Percentiles rank a stretch among this genome's conserved stretches.
Evolutionary conservation across 345 rosid species (phyloP).

Genomic region (Draba incana): DNA sequence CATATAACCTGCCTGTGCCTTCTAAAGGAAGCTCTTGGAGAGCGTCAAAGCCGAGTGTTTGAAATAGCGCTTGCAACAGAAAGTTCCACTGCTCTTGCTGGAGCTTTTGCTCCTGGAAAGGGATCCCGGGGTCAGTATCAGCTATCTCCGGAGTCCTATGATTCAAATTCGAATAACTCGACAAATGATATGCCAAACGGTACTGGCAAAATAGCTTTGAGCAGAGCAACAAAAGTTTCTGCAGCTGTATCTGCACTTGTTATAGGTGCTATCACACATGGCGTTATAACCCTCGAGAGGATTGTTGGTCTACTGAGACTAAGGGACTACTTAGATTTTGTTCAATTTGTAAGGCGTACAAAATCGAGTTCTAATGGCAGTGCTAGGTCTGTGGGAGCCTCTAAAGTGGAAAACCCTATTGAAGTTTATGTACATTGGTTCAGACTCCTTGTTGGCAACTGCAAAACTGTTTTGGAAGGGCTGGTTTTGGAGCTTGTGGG

Average conservation of each 20-base stretch:
- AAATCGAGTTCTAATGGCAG: slow-evolving; percentile 85
- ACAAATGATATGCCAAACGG: slow-evolving; percentile 52
- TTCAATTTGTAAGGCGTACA: slow-evolving; percentile 72
- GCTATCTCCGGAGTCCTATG: slow-evolving; percentile 71
- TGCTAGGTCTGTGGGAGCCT: slow-evolving; percentile 60
- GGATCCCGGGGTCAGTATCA: slow-evolving; percentile 83
- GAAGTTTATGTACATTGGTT: slow-evolving; percentile 93
- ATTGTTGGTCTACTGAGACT: slow-evolving; percentile 80
- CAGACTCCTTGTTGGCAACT: slow-evolving; percentile 86
- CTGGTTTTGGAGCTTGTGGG: slow-evolving; percentile 87
- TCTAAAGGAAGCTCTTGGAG: slow-evolving; percentile 94
- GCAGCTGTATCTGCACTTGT: slow-evolving; percentile 90
- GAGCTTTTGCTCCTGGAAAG: slow-evolving; percentile 69
- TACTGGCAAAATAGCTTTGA: slow-evolving; percentile 50
- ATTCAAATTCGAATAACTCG: slow-evolving; percentile 54
- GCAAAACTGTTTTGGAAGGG: slow-evolving; percentile 88
- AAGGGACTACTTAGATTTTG: slow-evolving; percentile 83
- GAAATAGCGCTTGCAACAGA: slow-evolving; percentile 98
- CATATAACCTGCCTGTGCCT: slow-evolving; percentile 80
- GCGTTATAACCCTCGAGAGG: slow-evolving; percentile 95
- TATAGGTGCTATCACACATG: slow-evolving; percentile 80
- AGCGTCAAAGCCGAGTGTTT: slow-evolving; percentile 91
- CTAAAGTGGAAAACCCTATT: slow-evolving; percentile 66
- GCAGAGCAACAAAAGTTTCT: slow-evolving; percentile 62
- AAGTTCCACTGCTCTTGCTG: slow-evolving; percentile 76